These are phyloP conservation scores for Xylaria acuta DNA, from an alignment of 495 filamentous ascomycete species.

Conservation along the genomic window DNA sequence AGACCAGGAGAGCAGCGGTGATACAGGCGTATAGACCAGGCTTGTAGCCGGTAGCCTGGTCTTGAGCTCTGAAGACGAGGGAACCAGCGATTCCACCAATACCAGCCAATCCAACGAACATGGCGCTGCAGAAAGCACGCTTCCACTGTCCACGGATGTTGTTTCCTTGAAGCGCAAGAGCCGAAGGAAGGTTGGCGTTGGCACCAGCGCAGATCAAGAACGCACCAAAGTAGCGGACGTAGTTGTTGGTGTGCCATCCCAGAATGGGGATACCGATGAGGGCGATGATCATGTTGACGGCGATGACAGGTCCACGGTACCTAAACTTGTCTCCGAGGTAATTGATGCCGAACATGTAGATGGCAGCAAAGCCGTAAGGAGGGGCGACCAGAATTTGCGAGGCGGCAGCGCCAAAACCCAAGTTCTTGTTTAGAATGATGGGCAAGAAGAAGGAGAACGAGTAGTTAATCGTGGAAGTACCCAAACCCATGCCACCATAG, in stretches of 20 bases:
- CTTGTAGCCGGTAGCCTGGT: slow-evolving; percentile 45
- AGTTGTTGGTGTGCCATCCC: slow-evolving; percentile 57
- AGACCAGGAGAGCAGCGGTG: slow-evolving; percentile 40
- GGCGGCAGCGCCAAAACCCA: slow-evolving; percentile 59
- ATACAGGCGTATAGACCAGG: slow-evolving; percentile 57
- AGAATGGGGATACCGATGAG: slow-evolving; percentile 53
- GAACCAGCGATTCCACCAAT: slow-evolving; percentile 66
- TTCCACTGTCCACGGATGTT: slow-evolving; percentile 74
- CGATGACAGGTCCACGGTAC: slow-evolving; percentile 60
- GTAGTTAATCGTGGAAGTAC: slow-evolving; percentile 62
- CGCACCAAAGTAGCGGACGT: slow-evolving; percentile 65
- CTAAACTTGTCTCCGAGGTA: slow-evolving; percentile 62
- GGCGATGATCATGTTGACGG: slow-evolving; percentile 53
- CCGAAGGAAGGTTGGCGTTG: slow-evolving; percentile 61
- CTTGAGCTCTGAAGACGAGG: slow-evolving; percentile 61
- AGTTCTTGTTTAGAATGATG: slow-evolving; percentile 62
- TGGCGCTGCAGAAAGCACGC: slow-evolving; percentile 64
- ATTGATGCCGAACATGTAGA: slow-evolving; percentile 61
- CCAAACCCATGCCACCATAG: slow-evolving; percentile 61
- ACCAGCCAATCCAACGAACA: slow-evolving; percentile 60
- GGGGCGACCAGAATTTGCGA: slow-evolving; percentile 68
- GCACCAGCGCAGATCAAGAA: slow-evolving; percentile 63
- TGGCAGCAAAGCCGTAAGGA: slow-evolving; percentile 62
- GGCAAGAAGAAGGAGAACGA: slow-evolving; percentile 70
- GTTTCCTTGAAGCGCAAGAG: slow-evolving; percentile 64